A percentile compares a stretch with the other conserved stretches of the same genome.
These are phyloP conservation scores for Triangularia setosa DNA, from an alignment of 2,329 filamentous ascomycete species.

Conservation along the genomic window DNA sequence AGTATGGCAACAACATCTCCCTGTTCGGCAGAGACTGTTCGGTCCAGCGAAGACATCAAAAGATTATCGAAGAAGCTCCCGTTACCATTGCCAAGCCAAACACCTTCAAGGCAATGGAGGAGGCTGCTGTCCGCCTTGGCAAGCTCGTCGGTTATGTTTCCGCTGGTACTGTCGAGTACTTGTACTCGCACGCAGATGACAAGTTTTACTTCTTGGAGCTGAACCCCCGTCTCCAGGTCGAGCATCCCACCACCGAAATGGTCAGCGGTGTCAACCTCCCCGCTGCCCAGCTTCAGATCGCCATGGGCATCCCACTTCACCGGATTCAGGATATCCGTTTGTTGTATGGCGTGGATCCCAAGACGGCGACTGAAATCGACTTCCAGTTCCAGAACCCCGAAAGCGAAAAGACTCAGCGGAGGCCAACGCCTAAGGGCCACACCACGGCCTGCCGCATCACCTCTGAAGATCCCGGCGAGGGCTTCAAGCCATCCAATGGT, in stretches of 20 bases:
- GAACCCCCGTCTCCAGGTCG: constrained; percentile 98
- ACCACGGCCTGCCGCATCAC: constrained; percentile 98
- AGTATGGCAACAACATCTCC: constrained; percentile 99
- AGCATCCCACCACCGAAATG: constrained; percentile 99
- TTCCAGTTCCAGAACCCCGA: constrained; percentile 90
- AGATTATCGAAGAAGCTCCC: constrained; percentile 98
- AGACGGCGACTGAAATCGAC: constrained; percentile 81
- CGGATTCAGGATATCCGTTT: constrained; percentile 94
- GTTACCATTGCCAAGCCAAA: constrained; percentile 88
- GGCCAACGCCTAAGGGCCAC: constrained; percentile 91
- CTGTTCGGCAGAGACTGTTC: constrained; percentile 98
- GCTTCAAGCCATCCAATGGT: constrained; percentile 98
- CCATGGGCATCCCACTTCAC: constrained; percentile 96
- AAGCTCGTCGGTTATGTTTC: constrained; percentile 96
- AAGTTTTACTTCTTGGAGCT: constrained; percentile 99
- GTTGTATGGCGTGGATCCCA: constrained; percentile 91
- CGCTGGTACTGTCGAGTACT: constrained; percentile 96
- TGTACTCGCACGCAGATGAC: constrained; percentile 96
- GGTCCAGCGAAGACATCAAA: constrained; percentile 96
- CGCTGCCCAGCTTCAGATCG: constrained; percentile 95
- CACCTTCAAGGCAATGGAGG: constrained; percentile 95
- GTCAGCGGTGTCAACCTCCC: constrained; percentile 96
- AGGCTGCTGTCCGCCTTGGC: constrained; percentile 89
- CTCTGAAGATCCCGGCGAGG: constrained; percentile 96
- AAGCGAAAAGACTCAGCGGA: constrained; percentile 78